Base-by-base conservation (phyloP, 2,329 filamentous ascomycete species). In the Coniochaeta ligniaria region DNA sequence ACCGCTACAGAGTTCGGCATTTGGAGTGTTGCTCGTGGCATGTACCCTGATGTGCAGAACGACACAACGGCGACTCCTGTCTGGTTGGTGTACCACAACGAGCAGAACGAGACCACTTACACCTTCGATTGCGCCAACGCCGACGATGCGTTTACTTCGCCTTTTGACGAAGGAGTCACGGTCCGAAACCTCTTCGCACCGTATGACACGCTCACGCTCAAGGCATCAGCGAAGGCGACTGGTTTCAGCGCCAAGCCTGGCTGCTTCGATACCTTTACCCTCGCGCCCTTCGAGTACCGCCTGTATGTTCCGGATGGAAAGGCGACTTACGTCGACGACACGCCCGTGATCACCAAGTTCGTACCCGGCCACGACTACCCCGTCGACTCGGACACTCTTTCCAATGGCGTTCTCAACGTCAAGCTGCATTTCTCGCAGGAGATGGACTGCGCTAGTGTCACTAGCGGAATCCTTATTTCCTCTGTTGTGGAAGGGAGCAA, bases 101-200 rank as follows among this genome's bases (percentile, higher is more conserved):
- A 73, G 5, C 79, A 79, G 0, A 75, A 74, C 9, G 78, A 77
- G 6, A 57, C 28, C 2, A 35, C n/a, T 8, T 57, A 57, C 35
- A 57, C 7, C n/a, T 87, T 86, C 60, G 78, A 87, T 66, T 88
- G 86, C 61, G 60, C 28, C 20, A 60, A 62, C 52, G 72, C 68
- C 17, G 73, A 77, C 55, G 72, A 72, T 9, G 82, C 81, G 2
- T 75, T 87, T 52, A 72, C 87, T 43, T 74, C 85, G 24, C 83
- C 85, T 0, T 88, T 82, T 61, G 72, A 73, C 6, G 79, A 71
- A 3, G 78, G 77, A 20, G 83, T 78, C 0, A 82, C 76, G 1
- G 84, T 89, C 63, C 83, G 82, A 67, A 87, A 87, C 65, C 67
- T 89, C 14, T 86, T 89, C 68, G 83, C 82, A 66, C 84, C 85